Conservation (phyloP, 495 filamentous ascomycete genomes). For the Tuber borchii region DNA sequence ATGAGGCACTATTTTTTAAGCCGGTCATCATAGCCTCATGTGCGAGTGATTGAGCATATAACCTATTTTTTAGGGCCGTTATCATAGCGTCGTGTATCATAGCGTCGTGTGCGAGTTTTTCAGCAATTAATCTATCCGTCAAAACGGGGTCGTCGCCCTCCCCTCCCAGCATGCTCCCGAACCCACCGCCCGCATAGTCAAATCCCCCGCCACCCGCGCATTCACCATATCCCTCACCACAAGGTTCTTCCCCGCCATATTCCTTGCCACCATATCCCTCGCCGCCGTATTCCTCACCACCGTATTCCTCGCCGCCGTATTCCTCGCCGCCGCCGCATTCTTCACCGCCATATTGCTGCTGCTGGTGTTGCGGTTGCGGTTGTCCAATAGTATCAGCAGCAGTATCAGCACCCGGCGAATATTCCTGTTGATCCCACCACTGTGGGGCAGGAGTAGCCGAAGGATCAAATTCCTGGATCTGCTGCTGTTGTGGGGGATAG, state of each 20-base stretch:
- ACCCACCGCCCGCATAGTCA: constrained; percentile 3
- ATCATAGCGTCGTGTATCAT: too few species aligned
- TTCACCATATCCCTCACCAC: constrained; percentile 10
- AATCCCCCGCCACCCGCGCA: constrained; percentile 1
- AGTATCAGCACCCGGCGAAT: constrained; percentile 1
- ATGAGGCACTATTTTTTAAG: too few species aligned
- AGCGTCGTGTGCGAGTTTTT: too few species aligned
- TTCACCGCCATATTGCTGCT: too few species aligned
- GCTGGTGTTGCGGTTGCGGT: background rate
- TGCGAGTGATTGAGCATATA: too few species aligned
- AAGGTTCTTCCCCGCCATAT: constrained; percentile 16
- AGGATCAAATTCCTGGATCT: constrained; percentile 7
- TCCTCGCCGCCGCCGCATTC: too few species aligned
- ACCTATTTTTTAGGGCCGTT: too few species aligned
- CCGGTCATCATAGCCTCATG: too few species aligned
- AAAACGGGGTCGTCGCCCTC: background rate
- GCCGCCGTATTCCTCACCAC: constrained; percentile 13
- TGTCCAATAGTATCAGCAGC: background rate
- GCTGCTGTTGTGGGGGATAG: constrained; percentile 22
- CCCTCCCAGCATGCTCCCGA: background rate
- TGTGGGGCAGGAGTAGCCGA: background rate
- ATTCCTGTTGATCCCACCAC: constrained; percentile 10
- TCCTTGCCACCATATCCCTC: background rate
- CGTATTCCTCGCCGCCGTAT: constrained; percentile 6
- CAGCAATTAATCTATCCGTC: too few species aligned